A percentile compares a stretch with the other conserved stretches of the same genome.
phyloP scores from a whole-genome alignment of 2,329 filamentous ascomycete species.

The Trichoderma koningiopsis region DNA sequence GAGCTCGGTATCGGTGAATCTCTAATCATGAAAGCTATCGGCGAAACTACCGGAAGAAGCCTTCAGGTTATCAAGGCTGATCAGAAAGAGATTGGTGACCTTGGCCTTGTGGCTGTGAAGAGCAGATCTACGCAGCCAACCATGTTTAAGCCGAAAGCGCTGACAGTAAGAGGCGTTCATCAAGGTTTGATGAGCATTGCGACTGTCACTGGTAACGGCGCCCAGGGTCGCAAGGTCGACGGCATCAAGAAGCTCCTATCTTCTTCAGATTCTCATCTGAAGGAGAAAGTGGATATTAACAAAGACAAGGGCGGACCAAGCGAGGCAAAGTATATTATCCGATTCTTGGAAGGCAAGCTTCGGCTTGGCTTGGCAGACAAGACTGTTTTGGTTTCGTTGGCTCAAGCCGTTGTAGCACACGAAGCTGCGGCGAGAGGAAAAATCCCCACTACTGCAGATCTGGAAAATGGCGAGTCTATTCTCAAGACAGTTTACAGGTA shows the following conservation, averaged over 20 bases:
- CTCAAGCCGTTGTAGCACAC: conserved; percentile 84
- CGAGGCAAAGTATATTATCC: conserved; percentile 90
- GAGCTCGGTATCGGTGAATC: conserved; percentile 99
- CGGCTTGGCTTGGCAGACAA: conserved; percentile 88
- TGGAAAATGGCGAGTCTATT: conserved; percentile 80
- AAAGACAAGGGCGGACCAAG: conserved; percentile 93
- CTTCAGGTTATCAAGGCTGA: conserved; percentile 89
- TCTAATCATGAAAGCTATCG: conserved; percentile 97
- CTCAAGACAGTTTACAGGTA: conserved; percentile 90
- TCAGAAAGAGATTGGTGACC: conserved; percentile 93
- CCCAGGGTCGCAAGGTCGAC: conserved; percentile 88
- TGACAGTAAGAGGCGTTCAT: conserved; percentile 85
- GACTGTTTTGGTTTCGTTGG: conserved; percentile 85
- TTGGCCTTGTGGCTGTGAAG: conserved; percentile 93
- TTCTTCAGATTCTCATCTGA: conserved; percentile 73
- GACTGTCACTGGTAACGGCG: conserved; percentile 80
- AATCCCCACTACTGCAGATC: conserved; percentile 70
- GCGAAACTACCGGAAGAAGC: conserved; percentile 87
- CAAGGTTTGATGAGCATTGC: conserved; percentile 87
- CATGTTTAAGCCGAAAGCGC: conserved; percentile 95
- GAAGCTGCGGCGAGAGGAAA: conserved; percentile 73
- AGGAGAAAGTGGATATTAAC: conserved; percentile 82
- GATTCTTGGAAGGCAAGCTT: conserved; percentile 93
- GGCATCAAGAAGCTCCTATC: conserved; percentile 97
- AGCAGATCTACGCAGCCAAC: conserved; percentile 93